Percentiles rank a stretch among this genome's conserved stretches.
These are phyloP conservation scores for Boletus edulis DNA, from an alignment of 768 basidiomycete genomes.

Conservation along the genomic window DNA sequence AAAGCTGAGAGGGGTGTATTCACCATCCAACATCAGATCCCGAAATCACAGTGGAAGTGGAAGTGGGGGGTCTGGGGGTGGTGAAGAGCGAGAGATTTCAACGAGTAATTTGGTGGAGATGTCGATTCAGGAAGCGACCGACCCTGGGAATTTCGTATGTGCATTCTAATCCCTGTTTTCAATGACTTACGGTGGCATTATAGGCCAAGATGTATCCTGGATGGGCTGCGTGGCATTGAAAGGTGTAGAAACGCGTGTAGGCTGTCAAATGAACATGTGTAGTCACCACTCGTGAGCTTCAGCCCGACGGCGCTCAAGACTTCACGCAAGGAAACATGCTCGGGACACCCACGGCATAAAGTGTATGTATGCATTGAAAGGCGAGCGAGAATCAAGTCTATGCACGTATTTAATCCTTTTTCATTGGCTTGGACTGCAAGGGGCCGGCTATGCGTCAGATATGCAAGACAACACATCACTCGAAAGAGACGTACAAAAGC, in stretches of 20 bases:
- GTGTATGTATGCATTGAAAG: constrained; percentile 15
- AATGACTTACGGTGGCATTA: constrained; percentile 8
- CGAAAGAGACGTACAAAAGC: constrained; percentile 36
- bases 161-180: background rate
- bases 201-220: constrained; percentile 90
- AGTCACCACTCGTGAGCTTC: background rate
- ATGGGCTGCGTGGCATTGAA: constrained; percentile 80
- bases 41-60: constrained; percentile 29
- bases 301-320: background rate
- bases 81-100: constrained; percentile 47
- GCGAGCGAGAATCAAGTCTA: constrained; percentile 13
- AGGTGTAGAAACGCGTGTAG: background rate
- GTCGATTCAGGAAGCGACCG: constrained; percentile 87
- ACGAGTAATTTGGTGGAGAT: constrained; percentile 89
- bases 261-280: background rate
- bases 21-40: constrained; percentile 43
- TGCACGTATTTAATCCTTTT: constrained; percentile 18
- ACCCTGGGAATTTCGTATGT: constrained; percentile 64
- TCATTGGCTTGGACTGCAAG: constrained; percentile 31
- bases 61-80: constrained; percentile 18
- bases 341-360: background rate
- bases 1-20: constrained; percentile 76
- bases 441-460: background rate
- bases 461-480: background rate
- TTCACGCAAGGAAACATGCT: background rate